Conservation (phyloP, 2,329 filamentous ascomycete genomes). For the Rhytidhysteron rufulum region DNA sequence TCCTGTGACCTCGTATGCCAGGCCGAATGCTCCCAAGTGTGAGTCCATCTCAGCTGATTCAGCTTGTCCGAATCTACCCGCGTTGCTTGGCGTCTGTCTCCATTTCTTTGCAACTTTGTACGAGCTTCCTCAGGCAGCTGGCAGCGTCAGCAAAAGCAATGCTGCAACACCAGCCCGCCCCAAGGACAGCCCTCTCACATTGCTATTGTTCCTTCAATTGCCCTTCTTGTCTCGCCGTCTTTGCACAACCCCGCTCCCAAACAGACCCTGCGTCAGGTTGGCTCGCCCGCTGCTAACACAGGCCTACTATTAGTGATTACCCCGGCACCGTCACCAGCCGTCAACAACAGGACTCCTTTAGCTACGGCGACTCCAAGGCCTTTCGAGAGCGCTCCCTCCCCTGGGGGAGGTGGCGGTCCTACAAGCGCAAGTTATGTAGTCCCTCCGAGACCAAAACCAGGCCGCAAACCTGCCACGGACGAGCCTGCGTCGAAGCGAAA, state of each 20-base stretch:
- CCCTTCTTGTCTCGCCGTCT: no score
- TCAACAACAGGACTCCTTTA: conserved; percentile 7
- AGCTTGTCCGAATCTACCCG: no score
- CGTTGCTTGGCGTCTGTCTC: no score
- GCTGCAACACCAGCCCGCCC: no score
- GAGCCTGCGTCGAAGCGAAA: conserved; percentile 91
- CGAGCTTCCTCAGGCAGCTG: background rate
- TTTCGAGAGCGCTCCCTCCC: conserved; percentile 20
- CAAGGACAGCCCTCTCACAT: no score
- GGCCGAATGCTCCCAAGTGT: no score
- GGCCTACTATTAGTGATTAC: conserved; percentile 8
- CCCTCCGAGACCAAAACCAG: conserved; percentile 57
- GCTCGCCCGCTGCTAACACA: conserved; percentile 3
- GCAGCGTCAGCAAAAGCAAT: no score
- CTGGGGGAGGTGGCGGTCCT: conserved; percentile 35
- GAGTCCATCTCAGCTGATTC: no score
- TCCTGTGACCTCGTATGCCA: no score
- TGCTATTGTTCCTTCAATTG: no score
- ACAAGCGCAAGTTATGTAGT: conserved; percentile 35
- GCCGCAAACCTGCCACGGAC: conserved; percentile 89
- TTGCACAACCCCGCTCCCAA: no score
- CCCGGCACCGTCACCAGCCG: conserved; percentile 7
- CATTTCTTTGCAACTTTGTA: background rate
- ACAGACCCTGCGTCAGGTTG: background rate
- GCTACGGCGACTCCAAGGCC: conserved; percentile 21